Conservation (phyloP, 108 stramenopile genomes). For the Craspedostauros australis region DNA sequence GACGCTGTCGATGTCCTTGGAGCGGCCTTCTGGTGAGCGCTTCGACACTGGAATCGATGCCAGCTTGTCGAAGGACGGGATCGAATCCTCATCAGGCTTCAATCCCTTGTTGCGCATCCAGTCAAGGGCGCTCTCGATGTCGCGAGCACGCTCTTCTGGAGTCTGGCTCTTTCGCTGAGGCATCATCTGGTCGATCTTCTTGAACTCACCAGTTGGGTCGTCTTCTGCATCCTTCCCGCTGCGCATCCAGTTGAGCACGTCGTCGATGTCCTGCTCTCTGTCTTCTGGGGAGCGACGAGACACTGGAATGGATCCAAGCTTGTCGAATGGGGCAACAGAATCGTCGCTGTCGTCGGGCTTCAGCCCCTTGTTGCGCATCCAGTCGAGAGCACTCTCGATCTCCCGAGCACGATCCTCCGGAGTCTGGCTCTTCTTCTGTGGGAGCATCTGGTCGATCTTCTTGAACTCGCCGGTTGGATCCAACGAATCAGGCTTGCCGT, state of each 20-base stretch:
- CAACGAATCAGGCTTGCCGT: too few species aligned
- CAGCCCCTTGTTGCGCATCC: constrained; percentile 12
- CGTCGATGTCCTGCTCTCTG: constrained; percentile 13
- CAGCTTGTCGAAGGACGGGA: constrained; percentile 9
- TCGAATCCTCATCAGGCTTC: neutral
- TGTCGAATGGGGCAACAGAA: constrained; percentile 7
- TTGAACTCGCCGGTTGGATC: too few species aligned
- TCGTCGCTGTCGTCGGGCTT: neutral
- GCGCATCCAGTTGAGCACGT: constrained; percentile 25
- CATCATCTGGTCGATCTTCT: constrained; percentile 15
- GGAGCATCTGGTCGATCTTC: constrained; percentile 9
- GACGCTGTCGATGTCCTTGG: constrained; percentile 8
- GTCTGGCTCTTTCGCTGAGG: constrained; percentile 16
- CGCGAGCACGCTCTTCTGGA: constrained; percentile 9
- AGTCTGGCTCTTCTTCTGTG: constrained; percentile 1
- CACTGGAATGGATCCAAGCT: constrained; percentile 14
- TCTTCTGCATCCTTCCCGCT: constrained; percentile 12
- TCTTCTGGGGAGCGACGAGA: constrained; percentile 11
- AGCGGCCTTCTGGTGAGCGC: constrained; percentile 12
- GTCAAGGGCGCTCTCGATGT: constrained; percentile 22
- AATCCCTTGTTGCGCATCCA: constrained; percentile 28
- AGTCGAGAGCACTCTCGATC: constrained; percentile 26
- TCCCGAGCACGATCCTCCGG: constrained; percentile 23
- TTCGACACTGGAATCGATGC: constrained; percentile 11
- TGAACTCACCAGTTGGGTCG: constrained; percentile 7